Evolutionary conservation across 345 rosid genomes (phyloP), one percentile per base, ranked within the genome.

Genomic region (Gossypium anomalum): DNA sequence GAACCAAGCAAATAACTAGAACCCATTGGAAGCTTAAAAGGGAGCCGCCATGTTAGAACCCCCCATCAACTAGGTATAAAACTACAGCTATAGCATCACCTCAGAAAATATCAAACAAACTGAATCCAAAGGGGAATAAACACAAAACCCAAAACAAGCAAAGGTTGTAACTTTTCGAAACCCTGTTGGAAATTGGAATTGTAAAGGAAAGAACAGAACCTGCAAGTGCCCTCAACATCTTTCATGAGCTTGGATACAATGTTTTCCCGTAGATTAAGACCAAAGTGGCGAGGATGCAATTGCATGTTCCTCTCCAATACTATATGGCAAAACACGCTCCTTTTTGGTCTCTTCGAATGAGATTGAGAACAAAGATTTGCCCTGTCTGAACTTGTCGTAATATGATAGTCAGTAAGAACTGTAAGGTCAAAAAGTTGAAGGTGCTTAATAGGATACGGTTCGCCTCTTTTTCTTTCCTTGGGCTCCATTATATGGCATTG

Each of bases 221-320:
- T 90, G 97, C 93, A 90, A 82, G 98, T 94, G 61, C 98, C 97
- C 74, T 92, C 98, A 57, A 43, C 98, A 80, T 94, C 97, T 78
- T 91, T 92, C 95, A 89, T 88, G 81, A 94, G 97, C 80, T 90
- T 86, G 65, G 98, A 82, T 13, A 89, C 92, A 9, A 94, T 89
- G 52, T 85, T 89, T 3, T 90, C 95, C 14, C 95, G 87, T 70
- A 94, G 93, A 71, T 83, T 92, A 58, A 93, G 97, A 63, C 97
- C 97, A 71, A 94, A 92, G 85, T 84, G 85, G 52, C 97, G 90
- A 9, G 98, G 98, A 75, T 92, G 97, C 67, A 92, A 73, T 57
- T 91, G 98, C 97, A 94, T 92, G 81, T 92, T 94, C 58, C 97
- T 79, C 91, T 94, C 97, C 78, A 88, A 61, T 3, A 91, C 87